Percentiles rank a stretch among this genome's conserved stretches.
phyloP scores from a whole-genome alignment of 164 flowering plant species.

The Akebia trifoliata region DNA sequence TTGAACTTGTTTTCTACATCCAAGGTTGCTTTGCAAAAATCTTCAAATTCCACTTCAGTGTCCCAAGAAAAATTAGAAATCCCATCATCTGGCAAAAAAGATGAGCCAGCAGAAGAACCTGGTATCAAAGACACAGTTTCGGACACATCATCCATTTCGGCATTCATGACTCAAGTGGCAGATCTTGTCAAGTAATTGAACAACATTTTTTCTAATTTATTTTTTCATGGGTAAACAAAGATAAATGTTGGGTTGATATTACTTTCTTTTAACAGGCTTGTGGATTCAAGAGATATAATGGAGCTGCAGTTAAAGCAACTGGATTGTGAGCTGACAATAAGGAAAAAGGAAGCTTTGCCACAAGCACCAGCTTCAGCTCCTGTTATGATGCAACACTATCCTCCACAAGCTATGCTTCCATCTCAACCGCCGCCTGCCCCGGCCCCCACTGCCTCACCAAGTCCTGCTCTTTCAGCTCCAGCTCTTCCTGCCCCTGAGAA shows the following conservation, averaged over 20 bases:
- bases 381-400: slow-evolving; percentile 24
- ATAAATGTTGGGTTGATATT: neutral
- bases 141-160: slow-evolving; percentile 37
- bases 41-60: slow-evolving; percentile 35
- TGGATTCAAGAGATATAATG: slow-evolving; percentile 65
- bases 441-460: slow-evolving; percentile 19
- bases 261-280: slow-evolving; percentile 41
- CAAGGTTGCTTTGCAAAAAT: slow-evolving; percentile 35
- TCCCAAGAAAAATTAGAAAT: slow-evolving; percentile 16
- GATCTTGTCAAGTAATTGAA: slow-evolving; percentile 55
- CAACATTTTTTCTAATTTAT: neutral
- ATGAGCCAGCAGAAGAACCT: slow-evolving; percentile 14
- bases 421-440: slow-evolving; percentile 31
- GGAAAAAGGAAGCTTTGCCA: slow-evolving; percentile 62
- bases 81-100: slow-evolving; percentile 18
- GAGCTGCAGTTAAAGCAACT: slow-evolving; percentile 65
- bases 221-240: neutral
- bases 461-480: slow-evolving; percentile 27
- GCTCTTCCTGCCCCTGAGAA: slow-evolving; percentile 38
- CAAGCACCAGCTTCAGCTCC: slow-evolving; percentile 35
- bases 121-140: slow-evolving; percentile 7
- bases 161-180: slow-evolving; percentile 58
- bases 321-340: slow-evolving; percentile 54
- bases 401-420: slow-evolving; percentile 28
- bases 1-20: slow-evolving; percentile 7